phyloP scores from a whole-genome alignment of 2,329 filamentous ascomycete genomes.

The Fusarium denticulatum region DNA sequence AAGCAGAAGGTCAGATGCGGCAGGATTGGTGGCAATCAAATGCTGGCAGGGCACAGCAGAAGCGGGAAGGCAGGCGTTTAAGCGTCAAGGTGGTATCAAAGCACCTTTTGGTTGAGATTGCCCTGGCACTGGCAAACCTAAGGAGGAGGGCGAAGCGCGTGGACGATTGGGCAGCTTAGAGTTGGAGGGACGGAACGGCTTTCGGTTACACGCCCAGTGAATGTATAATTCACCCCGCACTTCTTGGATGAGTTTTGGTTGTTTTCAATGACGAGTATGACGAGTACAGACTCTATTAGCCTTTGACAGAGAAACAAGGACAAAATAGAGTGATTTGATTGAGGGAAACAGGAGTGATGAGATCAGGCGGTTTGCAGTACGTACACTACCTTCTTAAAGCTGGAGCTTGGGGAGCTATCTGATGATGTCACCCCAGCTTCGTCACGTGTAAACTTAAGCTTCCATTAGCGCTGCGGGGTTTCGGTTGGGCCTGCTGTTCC shows the following conservation, averaged over 20 bases:
- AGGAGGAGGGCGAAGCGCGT: slow-evolving; percentile 27
- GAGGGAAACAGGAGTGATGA: slow-evolving; percentile 13
- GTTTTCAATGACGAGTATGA: slow-evolving; percentile 17
- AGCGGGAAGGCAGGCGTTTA: slow-evolving; percentile 34
- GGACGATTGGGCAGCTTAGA: slow-evolving; percentile 35
- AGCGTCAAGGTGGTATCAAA: slow-evolving; percentile 31
- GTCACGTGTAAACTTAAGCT: slow-evolving; percentile 36
- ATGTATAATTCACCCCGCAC: slow-evolving; percentile 43
- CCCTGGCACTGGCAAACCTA: slow-evolving; percentile 27
- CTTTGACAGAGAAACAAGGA: slow-evolving; percentile 5
- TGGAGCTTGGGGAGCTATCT: slow-evolving; percentile 40
- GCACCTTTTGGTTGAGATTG: slow-evolving; percentile 36
- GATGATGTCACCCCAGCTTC: slow-evolving; percentile 42
- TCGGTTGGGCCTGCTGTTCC: slow-evolving; percentile 35
- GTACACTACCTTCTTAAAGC: slow-evolving; percentile 45
- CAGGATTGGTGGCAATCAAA: slow-evolving; percentile 38
- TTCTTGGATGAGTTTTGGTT: slow-evolving; percentile 28
- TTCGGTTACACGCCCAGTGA: slow-evolving; percentile 40
- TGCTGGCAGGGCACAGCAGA: slow-evolving; percentile 40
- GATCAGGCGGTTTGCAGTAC: slow-evolving; percentile 33
- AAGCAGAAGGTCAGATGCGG: slow-evolving; percentile 42
- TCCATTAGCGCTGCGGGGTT: slow-evolving; percentile 42
- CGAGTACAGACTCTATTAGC: slow-evolving; percentile 12
- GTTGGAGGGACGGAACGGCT: slow-evolving; percentile 46
- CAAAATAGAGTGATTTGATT: slow-evolving; percentile 40